Evolutionary conservation across 2,329 filamentous ascomycete genomes (phyloP).

Genomic region (Pyricularia sp.): DNA sequence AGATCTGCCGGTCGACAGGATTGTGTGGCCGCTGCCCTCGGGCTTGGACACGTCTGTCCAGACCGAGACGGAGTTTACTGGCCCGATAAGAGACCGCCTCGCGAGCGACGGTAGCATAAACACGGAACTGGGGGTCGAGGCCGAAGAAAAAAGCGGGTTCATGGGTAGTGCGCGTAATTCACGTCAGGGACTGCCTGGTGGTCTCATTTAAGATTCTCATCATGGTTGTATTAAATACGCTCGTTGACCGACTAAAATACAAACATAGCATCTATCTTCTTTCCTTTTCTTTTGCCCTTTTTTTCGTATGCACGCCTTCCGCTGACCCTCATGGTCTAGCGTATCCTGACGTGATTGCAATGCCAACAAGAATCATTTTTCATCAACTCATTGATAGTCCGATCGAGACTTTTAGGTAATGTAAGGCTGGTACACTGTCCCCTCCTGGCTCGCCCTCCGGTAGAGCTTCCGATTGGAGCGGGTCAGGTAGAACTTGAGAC

Average conservation of each 20-base stretch:
- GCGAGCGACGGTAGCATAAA: not conserved
- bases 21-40: not conserved
- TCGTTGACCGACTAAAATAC: not conserved
- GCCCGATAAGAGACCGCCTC: not conserved
- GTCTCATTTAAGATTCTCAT: not conserved
- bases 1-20: not conserved
- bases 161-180: not conserved
- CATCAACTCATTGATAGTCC: not conserved
- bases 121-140: not conserved
- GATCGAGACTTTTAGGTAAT: not conserved
- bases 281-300: not conserved
- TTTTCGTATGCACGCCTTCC: not conserved
- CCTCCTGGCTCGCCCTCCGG: not conserved
- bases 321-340: too few relatives aligned
- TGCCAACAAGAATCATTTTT: not conserved
- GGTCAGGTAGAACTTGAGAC: not conserved
- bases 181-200: not conserved
- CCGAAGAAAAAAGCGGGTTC: not conserved
- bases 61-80: not conserved
- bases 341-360: not conserved
- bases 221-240: not conserved
- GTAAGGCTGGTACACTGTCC: not conserved
- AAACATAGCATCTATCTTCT: not conserved
- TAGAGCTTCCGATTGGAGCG: slow-evolving; percentile 1
- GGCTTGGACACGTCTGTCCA: not conserved